phyloP scores from a whole-genome alignment of 2,329 filamentous ascomycete genomes.

The Alternaria infectoria region DNA sequence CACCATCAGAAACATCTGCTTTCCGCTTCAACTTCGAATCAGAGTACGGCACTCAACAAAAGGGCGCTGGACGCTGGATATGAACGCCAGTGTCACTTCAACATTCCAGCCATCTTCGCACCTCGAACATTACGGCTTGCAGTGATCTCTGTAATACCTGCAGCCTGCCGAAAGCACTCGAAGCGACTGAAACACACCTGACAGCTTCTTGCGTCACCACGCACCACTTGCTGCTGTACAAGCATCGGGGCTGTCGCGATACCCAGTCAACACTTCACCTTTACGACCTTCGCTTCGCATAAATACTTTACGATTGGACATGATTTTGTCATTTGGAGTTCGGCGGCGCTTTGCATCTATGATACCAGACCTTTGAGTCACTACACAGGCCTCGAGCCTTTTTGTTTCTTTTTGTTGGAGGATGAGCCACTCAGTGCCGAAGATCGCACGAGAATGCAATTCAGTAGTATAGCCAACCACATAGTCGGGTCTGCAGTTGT shows the following conservation, averaged over 20 bases:
- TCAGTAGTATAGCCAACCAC: slow-evolving; percentile 8
- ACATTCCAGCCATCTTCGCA: background rate
- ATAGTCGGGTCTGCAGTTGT: slow-evolving; percentile 4
- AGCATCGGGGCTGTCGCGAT: background rate
- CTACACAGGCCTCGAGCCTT: slow-evolving; percentile 35
- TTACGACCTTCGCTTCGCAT: slow-evolving; percentile 20
- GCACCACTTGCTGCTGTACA: slow-evolving; percentile 16
- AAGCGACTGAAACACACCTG: slow-evolving; percentile 10
- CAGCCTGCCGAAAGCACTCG: background rate
- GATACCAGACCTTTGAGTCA: slow-evolving; percentile 49
- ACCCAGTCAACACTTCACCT: slow-evolving; percentile 24
- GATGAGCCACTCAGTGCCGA: background rate
- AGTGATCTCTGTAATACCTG: background rate
- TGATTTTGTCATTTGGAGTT: slow-evolving; percentile 37
- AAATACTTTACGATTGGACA: slow-evolving; percentile 42
- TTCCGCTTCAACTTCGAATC: slow-evolving; percentile 45
- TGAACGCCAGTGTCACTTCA: slow-evolving; percentile 6
- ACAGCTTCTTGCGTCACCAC: slow-evolving; percentile 15
- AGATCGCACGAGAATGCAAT: background rate
- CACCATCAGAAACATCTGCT: slow-evolving; percentile 46
- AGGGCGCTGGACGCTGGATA: slow-evolving; percentile 26
- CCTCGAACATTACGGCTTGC: background rate
- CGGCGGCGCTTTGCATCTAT: slow-evolving; percentile 34
- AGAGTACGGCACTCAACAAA: slow-evolving; percentile 28
- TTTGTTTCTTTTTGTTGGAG: slow-evolving; percentile 20